These are phyloP conservation scores for Thelephora ganbajun DNA, from an alignment of 768 basidiomycete genomes.

Conservation along the genomic window DNA sequence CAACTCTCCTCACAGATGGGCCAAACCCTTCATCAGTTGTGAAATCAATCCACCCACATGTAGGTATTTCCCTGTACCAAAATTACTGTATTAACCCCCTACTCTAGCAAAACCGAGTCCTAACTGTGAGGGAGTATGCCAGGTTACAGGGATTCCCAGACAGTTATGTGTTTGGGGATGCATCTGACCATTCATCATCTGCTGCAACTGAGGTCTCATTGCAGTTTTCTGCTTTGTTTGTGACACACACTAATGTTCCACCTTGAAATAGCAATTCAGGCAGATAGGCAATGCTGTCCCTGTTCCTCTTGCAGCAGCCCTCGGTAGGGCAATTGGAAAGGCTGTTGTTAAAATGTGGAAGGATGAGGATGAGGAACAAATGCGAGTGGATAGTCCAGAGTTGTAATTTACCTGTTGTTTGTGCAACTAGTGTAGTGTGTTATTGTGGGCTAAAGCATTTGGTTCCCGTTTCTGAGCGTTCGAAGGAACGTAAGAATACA, in stretches of 20 bases:
- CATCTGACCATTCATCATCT: conserved; percentile 25
- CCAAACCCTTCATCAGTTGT: conserved; percentile 36
- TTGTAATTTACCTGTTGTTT: too few species aligned
- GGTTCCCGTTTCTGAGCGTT: too few species aligned
- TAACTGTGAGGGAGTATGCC: conserved; percentile 55
- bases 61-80: conserved; percentile 12
- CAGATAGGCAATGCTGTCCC: conserved; percentile 80
- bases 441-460: too few species aligned
- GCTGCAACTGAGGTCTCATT: conserved; percentile 3
- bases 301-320: conserved; percentile 48
- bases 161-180: conserved; percentile 35
- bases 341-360: conserved; percentile 34
- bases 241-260: background rate
- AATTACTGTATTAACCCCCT: background rate
- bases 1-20: conserved; percentile 47
- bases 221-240: background rate
- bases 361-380: conserved; percentile 21
- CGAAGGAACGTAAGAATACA: too few species aligned
- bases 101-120: conserved; percentile 53
- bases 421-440: too few species aligned
- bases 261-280: conserved; percentile 39
- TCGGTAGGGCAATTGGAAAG: conserved; percentile 34
- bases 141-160: conserved; percentile 75
- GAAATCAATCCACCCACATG: conserved; percentile 30
- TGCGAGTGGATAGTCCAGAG: background rate